Evolutionary conservation across 306 rosid species (phyloP), one percentile per base, ranked within the genome.

Genomic region (Vigna nakashimae): DNA sequence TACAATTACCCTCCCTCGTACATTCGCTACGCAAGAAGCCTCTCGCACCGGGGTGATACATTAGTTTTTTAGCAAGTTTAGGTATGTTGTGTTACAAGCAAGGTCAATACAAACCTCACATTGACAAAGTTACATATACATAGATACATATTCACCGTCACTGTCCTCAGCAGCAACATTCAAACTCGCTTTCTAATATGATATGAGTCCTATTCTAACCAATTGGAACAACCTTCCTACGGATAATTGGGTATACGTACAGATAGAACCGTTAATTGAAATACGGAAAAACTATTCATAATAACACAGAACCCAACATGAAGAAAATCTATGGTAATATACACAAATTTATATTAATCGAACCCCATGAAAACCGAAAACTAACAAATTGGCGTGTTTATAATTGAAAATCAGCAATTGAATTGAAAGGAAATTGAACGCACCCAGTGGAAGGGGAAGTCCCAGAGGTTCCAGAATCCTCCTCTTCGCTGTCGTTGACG

Each of bases 381-480:
- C 8, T n/a, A 50, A 22, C 12, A 38, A 34, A 65, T 46, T 18
- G 70, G 9, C 6, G 6, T 65, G 16, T 28, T 1, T 28, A 40
- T 43, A 2, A 17, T 74, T 10, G 60, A 82, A 53, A 38, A 24
- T 72, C 55, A 58, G 72, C 58, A 57, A 66, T 18, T 7, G 36
- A 14, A 77, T 65, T 65, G 71, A 22, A 32, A 49, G 7, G 72
- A 68, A 58, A 32, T 13, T 36, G 5, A 26, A 62, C 84, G 49
- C 57, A 91, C 98, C 83, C 81, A 50, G 92, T 70, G 4, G 71
- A 81, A 74, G 57, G 45, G 11, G 66, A 34, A 80, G 16, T 74
- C 59, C 34, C 77, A 2, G 67, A 28, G 11, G 36, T 65, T 30
- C 24, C 85, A 56, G 12, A 16, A 9, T 64, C 69, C 49, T 64